Evolutionary conservation across 768 basidiomycete genomes (phyloP).

Genomic region (Xerocomellus intermedius): DNA sequence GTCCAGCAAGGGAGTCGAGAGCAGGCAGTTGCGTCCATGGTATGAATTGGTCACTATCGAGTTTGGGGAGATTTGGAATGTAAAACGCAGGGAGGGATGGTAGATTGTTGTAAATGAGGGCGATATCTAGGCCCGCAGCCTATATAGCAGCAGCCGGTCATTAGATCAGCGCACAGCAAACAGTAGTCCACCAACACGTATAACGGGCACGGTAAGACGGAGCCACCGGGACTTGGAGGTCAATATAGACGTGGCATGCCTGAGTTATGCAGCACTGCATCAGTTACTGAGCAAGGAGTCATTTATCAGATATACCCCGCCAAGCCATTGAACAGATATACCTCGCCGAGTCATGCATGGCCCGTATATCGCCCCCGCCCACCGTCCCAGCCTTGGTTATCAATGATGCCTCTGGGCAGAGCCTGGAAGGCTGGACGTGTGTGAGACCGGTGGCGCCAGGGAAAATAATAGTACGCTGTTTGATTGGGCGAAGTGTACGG

Average conservation of each 20-base stretch:
- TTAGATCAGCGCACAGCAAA: slow-evolving; percentile 21
- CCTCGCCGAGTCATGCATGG: neutral
- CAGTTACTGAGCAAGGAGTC: neutral
- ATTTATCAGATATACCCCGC: neutral
- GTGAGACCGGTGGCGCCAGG: slow-evolving; percentile 14
- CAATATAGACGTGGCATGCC: neutral
- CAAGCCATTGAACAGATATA: neutral
- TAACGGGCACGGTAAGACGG: slow-evolving; percentile 1
- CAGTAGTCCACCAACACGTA: neutral
- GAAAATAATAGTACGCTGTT: neutral
- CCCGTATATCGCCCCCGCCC: neutral
- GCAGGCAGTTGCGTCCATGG: slow-evolving; percentile 9
- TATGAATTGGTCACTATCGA: neutral
- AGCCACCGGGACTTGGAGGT: neutral
- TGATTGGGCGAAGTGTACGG: slow-evolving; percentile 1
- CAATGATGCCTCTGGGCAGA: neutral
- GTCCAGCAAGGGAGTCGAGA: neutral
- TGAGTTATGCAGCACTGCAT: neutral
- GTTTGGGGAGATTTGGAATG: neutral
- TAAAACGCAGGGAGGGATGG: neutral
- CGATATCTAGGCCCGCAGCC: neutral
- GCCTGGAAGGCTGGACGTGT: neutral
- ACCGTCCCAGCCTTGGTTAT: neutral
- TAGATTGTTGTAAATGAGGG: slow-evolving; percentile 1
- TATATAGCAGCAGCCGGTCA: slow-evolving; percentile 20